Percentiles rank a stretch among this genome's conserved stretches.
phyloP scores from a whole-genome alignment of 164 flowering plant species.

The Euptelea pleiosperma region DNA sequence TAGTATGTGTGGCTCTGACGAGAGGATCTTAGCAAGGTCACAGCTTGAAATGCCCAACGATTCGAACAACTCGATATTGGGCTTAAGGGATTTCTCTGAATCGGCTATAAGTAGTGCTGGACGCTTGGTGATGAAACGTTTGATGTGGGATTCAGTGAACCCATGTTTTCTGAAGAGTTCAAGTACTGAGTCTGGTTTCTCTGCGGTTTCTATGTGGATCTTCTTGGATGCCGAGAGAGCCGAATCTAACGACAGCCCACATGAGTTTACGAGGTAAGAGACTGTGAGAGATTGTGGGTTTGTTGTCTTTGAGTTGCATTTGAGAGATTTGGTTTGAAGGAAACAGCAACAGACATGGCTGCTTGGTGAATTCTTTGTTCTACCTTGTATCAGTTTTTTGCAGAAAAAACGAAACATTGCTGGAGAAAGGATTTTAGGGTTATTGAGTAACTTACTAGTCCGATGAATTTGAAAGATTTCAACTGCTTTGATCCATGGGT shows the following conservation, averaged over 20 bases:
- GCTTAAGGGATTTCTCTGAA: neutral
- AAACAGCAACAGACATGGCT: neutral
- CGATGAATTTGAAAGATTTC: no score
- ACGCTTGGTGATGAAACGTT: neutral
- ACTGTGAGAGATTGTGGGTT: neutral
- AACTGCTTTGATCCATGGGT: no score
- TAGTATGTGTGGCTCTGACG: neutral
- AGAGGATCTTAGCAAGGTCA: neutral
- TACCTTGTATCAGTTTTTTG: neutral
- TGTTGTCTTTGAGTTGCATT: neutral
- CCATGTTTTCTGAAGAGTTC: conserved; percentile 1
- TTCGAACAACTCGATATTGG: conserved; percentile 1
- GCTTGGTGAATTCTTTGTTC: neutral
- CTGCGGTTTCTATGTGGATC: neutral
- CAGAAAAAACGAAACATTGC: conserved; percentile 3
- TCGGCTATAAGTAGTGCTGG: neutral
- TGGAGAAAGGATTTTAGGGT: neutral
- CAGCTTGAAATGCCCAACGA: neutral
- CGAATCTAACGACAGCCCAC: conserved; percentile 2
- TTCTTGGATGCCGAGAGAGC: neutral
- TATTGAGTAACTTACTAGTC: no score
- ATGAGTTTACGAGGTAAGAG: conserved; percentile 2
- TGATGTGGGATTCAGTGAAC: neutral
- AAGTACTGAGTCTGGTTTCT: neutral
- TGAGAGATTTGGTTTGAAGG: conserved; percentile 1